Evolutionary conservation across 2,329 filamentous ascomycete genomes (phyloP).

Genomic region (Fusarium tanahbumbuense): DNA sequence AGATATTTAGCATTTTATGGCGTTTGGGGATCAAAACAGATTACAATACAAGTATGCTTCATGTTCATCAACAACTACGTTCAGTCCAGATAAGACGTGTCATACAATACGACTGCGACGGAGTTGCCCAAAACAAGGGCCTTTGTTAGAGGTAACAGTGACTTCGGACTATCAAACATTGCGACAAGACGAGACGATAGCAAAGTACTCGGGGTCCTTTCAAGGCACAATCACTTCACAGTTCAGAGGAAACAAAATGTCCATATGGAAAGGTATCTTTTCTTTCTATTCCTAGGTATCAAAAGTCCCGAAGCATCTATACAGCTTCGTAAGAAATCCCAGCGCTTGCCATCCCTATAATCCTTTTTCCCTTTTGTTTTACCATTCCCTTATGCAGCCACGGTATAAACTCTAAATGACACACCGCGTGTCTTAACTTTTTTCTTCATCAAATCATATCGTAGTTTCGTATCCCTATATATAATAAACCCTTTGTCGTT

Average conservation of each 20-base stretch:
- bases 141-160: no score
- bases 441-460: constrained; percentile 47
- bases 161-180: neutral
- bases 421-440: constrained; percentile 18
- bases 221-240: neutral
- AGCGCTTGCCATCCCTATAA: constrained; percentile 30
- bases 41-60: no score
- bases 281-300: constrained; percentile 43
- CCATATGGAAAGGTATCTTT: constrained; percentile 40
- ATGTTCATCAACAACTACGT: no score
- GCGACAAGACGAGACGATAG: rapidly evolving
- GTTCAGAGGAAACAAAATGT: neutral
- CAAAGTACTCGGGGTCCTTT: no score
- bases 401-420: constrained; percentile 44
- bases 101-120: no score
- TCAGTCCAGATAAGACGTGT: no score
- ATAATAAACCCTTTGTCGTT: constrained; percentile 31
- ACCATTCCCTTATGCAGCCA: constrained; percentile 20
- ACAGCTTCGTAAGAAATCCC: constrained; percentile 23
- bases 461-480: constrained; percentile 29
- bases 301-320: constrained; percentile 27
- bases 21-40: no score
- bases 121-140: no score
- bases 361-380: constrained; percentile 26
- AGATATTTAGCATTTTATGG: no score